Conservation (phyloP, 2,329 filamentous ascomycete genomes). For the Parastagonospora nodorum region DNA sequence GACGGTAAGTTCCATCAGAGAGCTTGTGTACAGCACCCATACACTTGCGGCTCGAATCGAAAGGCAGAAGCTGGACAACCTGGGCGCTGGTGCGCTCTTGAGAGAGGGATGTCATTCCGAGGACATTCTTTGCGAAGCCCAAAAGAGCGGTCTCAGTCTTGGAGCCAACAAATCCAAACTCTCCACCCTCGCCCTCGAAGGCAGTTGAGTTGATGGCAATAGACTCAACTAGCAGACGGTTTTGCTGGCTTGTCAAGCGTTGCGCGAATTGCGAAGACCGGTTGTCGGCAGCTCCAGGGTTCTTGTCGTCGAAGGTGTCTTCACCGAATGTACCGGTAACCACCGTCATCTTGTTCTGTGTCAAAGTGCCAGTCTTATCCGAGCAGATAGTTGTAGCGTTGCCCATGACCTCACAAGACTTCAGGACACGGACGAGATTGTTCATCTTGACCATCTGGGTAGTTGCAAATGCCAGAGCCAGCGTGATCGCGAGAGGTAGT, state of each 20-base stretch:
- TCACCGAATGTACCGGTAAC: conserved; percentile 71
- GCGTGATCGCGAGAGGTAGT: conserved; percentile 69
- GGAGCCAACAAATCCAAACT: conserved; percentile 67
- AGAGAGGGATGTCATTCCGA: conserved; percentile 66
- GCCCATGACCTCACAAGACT: conserved; percentile 43
- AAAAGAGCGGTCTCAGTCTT: conserved; percentile 79
- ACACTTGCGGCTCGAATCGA: conserved; percentile 70
- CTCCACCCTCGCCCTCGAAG: conserved; percentile 49
- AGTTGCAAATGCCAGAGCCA: conserved; percentile 69
- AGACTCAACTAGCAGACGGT: conserved; percentile 61
- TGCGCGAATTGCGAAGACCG: conserved; percentile 48
- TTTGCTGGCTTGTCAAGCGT: conserved; percentile 46
- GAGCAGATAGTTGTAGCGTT: conserved; percentile 45
- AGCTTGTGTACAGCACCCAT: conserved; percentile 69
- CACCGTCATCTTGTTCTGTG: conserved; percentile 55
- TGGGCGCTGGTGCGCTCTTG: conserved; percentile 66
- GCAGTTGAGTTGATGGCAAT: conserved; percentile 45
- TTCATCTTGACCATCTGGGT: conserved; percentile 54
- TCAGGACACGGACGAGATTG: conserved; percentile 42
- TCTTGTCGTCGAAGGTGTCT: conserved; percentile 56
- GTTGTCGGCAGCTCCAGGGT: conserved; percentile 54
- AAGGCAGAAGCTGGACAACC: conserved; percentile 61
- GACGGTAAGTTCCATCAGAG: conserved; percentile 58
- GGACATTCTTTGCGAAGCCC: conserved; percentile 67
- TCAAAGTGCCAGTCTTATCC: conserved; percentile 45